Evolutionary conservation across 164 flowering plant species (phyloP).

Genomic region (Liquidambar formosana): DNA sequence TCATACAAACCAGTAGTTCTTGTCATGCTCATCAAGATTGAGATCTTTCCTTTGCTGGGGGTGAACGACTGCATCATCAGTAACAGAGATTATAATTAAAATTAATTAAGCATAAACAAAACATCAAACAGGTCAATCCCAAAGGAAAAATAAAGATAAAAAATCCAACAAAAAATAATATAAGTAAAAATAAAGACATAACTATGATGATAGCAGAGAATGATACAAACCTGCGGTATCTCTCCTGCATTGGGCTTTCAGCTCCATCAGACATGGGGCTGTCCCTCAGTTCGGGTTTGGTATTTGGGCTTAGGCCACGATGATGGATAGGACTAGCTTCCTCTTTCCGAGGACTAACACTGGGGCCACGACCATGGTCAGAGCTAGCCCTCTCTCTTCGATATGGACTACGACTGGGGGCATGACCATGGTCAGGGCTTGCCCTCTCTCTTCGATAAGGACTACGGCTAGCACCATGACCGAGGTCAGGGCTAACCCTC

Average conservation of each 20-base stretch:
- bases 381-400: slow-evolving; percentile 27
- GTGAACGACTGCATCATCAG: slow-evolving; percentile 37
- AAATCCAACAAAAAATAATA: too few species aligned
- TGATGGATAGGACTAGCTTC: slow-evolving; percentile 19
- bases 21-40: slow-evolving; percentile 10
- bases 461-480: slow-evolving; percentile 20
- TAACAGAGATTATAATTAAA: not conserved
- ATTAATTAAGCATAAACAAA: not conserved
- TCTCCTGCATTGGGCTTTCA: slow-evolving; percentile 40
- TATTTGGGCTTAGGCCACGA: slow-evolving; percentile 14
- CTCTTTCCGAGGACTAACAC: slow-evolving; percentile 21
- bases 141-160: not conserved
- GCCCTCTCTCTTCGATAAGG: slow-evolving; percentile 28
- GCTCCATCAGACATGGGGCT: slow-evolving; percentile 36
- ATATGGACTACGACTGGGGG: slow-evolving; percentile 25
- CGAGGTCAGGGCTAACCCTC: slow-evolving; percentile 15
- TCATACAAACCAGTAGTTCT: not conserved
- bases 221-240: slow-evolving; percentile 36
- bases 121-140: not conserved
- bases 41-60: slow-evolving; percentile 36
- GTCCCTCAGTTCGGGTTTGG: slow-evolving; percentile 21
- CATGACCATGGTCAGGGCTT: slow-evolving; percentile 19
- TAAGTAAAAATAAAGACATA: not conserved
- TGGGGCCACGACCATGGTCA: slow-evolving; percentile 26
- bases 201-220: not conserved